Conservation (phyloP, 768 basidiomycete species). For the Dacryopinax primogenitus region DNA sequence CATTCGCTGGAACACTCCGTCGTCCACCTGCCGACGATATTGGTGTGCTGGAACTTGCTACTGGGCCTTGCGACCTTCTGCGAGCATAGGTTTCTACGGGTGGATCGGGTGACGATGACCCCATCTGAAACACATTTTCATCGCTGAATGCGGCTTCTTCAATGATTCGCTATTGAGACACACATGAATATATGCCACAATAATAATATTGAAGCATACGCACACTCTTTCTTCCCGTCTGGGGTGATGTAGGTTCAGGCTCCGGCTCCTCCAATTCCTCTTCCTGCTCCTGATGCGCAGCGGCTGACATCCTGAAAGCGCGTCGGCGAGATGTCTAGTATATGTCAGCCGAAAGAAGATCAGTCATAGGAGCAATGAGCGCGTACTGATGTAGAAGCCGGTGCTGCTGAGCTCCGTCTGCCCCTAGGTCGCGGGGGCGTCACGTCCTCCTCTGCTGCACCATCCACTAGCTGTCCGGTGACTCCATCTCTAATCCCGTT, state of each 20-base stretch:
- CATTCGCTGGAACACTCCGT: neutral
- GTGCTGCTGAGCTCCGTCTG: neutral
- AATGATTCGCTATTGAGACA: neutral
- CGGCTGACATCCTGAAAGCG: neutral
- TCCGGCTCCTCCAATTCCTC: neutral
- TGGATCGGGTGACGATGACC: neutral
- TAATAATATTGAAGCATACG: neutral
- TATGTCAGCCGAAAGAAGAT: neutral
- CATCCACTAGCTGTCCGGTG: slow-evolving; percentile 54
- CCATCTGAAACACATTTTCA: neutral
- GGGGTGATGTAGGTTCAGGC: neutral
- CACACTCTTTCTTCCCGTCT: neutral
- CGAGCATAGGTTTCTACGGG: neutral
- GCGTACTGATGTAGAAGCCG: neutral
- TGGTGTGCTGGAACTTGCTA: neutral
- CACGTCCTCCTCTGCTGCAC: slow-evolving; percentile 12
- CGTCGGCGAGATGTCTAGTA: neutral
- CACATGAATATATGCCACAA: neutral
- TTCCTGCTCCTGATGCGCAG: neutral
- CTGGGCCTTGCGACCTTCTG: neutral
- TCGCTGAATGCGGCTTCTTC: slow-evolving; percentile 1
- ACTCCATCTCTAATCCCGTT: slow-evolving; percentile 71
- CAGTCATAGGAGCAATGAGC: neutral
- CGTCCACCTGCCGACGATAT: neutral
- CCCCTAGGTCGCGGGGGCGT: neutral